Evolutionary conservation across 2,329 filamentous ascomycete species (phyloP).

Genomic region (Pseudocercospora fuligena): DNA sequence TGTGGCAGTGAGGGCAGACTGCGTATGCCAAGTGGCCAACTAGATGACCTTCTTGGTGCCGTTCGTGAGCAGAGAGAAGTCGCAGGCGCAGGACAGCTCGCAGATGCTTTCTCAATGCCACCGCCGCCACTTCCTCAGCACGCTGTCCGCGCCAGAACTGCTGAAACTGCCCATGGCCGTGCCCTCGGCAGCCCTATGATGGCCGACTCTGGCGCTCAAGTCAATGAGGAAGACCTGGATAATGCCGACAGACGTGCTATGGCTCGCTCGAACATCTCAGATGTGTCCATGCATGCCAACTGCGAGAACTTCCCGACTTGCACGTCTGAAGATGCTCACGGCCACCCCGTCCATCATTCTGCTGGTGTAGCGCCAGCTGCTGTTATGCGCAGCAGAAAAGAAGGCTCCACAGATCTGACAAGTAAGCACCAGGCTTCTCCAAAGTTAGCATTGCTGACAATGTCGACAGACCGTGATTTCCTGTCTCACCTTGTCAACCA

Average conservation of each 20-base stretch:
- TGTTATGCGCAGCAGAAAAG: constrained; percentile 35
- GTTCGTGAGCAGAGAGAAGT: constrained; percentile 17
- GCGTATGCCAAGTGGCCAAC: constrained; percentile 38
- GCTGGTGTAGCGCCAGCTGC: constrained; percentile 22
- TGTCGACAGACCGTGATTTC: constrained; percentile 35
- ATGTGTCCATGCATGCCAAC: constrained; percentile 43
- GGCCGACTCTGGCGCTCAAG: constrained; percentile 11
- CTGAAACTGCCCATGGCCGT: neutral
- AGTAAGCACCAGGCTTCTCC: neutral
- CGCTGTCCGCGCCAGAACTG: constrained; percentile 11
- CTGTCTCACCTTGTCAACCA: constrained; percentile 33
- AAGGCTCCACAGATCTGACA: constrained; percentile 29
- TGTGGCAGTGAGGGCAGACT: constrained; percentile 16
- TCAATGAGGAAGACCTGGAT: constrained; percentile 12
- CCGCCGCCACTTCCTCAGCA: constrained; percentile 36
- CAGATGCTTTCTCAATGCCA: constrained; percentile 27
- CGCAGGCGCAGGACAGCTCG: neutral
- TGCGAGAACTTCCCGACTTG: constrained; percentile 39
- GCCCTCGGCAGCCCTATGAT: constrained; percentile 3
- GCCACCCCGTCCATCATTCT: constrained; percentile 31
- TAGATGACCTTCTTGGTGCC: constrained; percentile 34
- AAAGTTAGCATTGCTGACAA: constrained; percentile 9
- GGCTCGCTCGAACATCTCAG: constrained; percentile 34
- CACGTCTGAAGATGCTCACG: constrained; percentile 35
- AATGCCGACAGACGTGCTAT: constrained; percentile 23